Evolutionary conservation across 805 yeast genomes (phyloP), one percentile per base, ranked within the genome.

Genomic region (Candida nitratophila): DNA sequence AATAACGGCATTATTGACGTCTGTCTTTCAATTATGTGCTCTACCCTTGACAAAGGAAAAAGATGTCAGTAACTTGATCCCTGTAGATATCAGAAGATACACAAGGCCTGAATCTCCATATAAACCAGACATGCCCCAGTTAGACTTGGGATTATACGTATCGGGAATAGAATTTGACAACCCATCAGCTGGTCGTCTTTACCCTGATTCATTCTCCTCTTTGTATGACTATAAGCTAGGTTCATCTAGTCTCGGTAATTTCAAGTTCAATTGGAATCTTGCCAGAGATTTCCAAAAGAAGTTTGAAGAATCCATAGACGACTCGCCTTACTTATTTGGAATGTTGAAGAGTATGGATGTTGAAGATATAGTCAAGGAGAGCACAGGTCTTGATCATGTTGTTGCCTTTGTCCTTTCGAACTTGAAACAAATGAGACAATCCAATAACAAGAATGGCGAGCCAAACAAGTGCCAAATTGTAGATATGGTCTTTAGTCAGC

Each of bases 321-420:
- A 14, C 9, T 30, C 44, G 8, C 21, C 35, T 6, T 32, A 4
- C 6, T 16, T 17, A 7, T 2, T 56, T 10, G 53, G 54, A 3
- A 7, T 51, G 15, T 27, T 55, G 19, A 29, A 40, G 5, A 36
- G 31, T 14, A 35, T 52, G 4, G 38, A 47, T 29, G 29, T 32
- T 20, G 29, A 35, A 10, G 33, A 42, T 3, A 47, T 31, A 16
- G 16, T 52, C 1, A 24, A 44, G 9, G 20, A 29, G 1, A 29
- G 14, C 4, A n/a, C 36, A n/a, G 27, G 29, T 7, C 33, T 27
- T 1, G 47, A 51, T 5, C 37, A 46, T n/a, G 30, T 30, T 2
- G 35, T 21, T 12, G 46, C 53, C 2, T 14, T 50, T 15, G 57
- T 50, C 29, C 21, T 56, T 1, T 56, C 59, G 2, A 56, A 56